phyloP scores from a whole-genome alignment of 768 basidiomycete genomes.

The Punctularia strigosozonata region DNA sequence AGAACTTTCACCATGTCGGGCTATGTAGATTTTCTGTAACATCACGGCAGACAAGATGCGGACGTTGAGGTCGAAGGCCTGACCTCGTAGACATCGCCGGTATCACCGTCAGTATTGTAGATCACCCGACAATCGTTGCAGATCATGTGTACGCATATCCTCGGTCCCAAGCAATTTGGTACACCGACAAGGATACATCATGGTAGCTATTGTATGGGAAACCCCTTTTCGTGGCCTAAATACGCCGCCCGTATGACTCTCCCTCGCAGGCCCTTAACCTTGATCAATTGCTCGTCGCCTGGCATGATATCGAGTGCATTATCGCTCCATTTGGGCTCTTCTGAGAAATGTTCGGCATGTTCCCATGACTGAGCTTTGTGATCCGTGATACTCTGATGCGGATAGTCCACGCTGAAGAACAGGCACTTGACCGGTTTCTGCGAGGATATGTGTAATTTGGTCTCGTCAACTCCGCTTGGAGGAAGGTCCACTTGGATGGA shows the following conservation, averaged over 20 bases:
- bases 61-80: too few species aligned
- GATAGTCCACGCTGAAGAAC: slow-evolving; percentile 11
- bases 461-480: slow-evolving; percentile 9
- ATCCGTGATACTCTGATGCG: too few species aligned
- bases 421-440: slow-evolving; percentile 14
- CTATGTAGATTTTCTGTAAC: slow-evolving; percentile 56
- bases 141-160: too few species aligned
- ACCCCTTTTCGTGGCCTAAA: slow-evolving; percentile 10
- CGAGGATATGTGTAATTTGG: slow-evolving; percentile 8
- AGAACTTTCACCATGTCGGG: slow-evolving; percentile 43
- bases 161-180: too few species aligned
- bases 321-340: neutral
- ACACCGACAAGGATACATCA: too few species aligned
- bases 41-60: slow-evolving; percentile 19
- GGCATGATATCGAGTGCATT: slow-evolving; percentile 14
- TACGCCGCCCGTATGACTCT: slow-evolving; percentile 8
- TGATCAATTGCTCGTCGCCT: slow-evolving; percentile 9
- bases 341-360: too few species aligned
- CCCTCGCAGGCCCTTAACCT: slow-evolving; percentile 6
- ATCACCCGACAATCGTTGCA: too few species aligned
- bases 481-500: too few species aligned
- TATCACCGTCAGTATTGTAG: too few species aligned
- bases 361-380: too few species aligned
- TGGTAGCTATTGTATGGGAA: too few species aligned
- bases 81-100: neutral